Evolutionary conservation across 768 basidiomycete genomes (phyloP).

Genomic region (Melanogaster broomeanus): DNA sequence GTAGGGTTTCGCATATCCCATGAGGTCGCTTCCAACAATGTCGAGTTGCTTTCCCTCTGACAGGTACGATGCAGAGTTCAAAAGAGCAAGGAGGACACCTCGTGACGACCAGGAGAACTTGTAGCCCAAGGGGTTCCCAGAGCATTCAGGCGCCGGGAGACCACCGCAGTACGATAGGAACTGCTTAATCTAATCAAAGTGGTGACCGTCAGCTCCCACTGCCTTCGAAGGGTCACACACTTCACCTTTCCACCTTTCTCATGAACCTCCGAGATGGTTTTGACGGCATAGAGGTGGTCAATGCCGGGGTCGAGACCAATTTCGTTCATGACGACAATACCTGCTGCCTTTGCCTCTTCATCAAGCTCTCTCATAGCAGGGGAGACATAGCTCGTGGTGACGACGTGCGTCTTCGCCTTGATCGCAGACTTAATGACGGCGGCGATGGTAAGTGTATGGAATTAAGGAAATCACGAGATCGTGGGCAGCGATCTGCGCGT

Average conservation of each 20-base stretch:
- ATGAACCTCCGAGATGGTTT: slow-evolving; percentile 93
- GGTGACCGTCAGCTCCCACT: neutral
- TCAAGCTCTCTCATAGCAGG: slow-evolving; percentile 90
- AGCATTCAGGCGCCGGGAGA: slow-evolving; percentile 87
- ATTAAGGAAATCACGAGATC: slow-evolving; percentile 97
- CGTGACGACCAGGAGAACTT: slow-evolving; percentile 99
- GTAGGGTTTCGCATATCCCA: slow-evolving; percentile 90
- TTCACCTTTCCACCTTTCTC: slow-evolving; percentile 89
- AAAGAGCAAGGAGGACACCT: slow-evolving; percentile 91
- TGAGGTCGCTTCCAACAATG: slow-evolving; percentile 80
- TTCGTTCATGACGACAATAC: slow-evolving; percentile 95
- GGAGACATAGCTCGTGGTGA: slow-evolving; percentile 95
- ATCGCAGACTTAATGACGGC: slow-evolving; percentile 87
- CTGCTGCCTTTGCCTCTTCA: slow-evolving; percentile 77
- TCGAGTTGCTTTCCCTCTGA: slow-evolving; percentile 62
- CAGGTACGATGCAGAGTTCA: slow-evolving; percentile 86
- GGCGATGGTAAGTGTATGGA: slow-evolving; percentile 90
- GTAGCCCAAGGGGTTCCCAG: slow-evolving; percentile 96
- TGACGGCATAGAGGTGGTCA: slow-evolving; percentile 91
- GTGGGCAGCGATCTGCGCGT: slow-evolving; percentile 77
- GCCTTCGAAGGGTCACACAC: neutral
- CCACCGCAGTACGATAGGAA: slow-evolving; percentile 97
- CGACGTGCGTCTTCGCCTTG: slow-evolving; percentile 84
- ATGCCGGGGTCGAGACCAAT: slow-evolving; percentile 97
- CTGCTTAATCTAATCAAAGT: slow-evolving; percentile 64